Base-by-base conservation (phyloP, 345 rosid species). In the Salix koriyanagi region DNA sequence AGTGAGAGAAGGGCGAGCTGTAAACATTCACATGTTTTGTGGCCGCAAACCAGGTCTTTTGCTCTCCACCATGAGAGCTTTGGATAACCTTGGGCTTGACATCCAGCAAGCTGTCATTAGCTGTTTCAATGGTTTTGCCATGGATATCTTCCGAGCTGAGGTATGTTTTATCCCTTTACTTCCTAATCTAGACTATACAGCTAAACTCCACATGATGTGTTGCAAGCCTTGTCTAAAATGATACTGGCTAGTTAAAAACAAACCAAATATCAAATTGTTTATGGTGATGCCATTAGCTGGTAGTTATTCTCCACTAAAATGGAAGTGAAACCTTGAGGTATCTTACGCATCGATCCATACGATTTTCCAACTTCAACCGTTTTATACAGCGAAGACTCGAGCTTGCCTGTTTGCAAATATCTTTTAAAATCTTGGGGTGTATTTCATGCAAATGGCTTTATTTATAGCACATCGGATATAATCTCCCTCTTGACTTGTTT, bases 141-240 rank as follows among this genome's bases (percentile, higher is more conserved):
- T 96, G 91, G 99, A 96, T 84, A 92, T 96, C 77, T 96, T 96
- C 89, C 93, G 89, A 58, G 99, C 99, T 70, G 99, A 96, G 99
- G 99, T 96, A 75, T 34, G 9, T 56, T 74, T 79, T 60, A 5
- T 18, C 41, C 60, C 60, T 12, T 34, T 4, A n/a, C 6, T 61
- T 72, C 36, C 6, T 13, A 37, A 15, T 28, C 23, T 32, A 62
- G 15, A 19, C 25, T 10, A n/a, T 9, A 15, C 34, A 44, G 61
- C 70, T 48, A 46, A 54, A 61, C 7, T 12, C 5, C 56, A 52
- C 41, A 42, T 12, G 0, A 23, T 4, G 64, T 23, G 28, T n/a
- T 10, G 62, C 62, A 3, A 56, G 62, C 28, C 58, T 19, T 52
- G 58, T 52, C 21, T 52, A 18, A 19, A 52, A 19, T 52, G 12